Base-by-base conservation (phyloP, 2,329 filamentous ascomycete genomes). In the Chrysosporium queenslandicum region DNA sequence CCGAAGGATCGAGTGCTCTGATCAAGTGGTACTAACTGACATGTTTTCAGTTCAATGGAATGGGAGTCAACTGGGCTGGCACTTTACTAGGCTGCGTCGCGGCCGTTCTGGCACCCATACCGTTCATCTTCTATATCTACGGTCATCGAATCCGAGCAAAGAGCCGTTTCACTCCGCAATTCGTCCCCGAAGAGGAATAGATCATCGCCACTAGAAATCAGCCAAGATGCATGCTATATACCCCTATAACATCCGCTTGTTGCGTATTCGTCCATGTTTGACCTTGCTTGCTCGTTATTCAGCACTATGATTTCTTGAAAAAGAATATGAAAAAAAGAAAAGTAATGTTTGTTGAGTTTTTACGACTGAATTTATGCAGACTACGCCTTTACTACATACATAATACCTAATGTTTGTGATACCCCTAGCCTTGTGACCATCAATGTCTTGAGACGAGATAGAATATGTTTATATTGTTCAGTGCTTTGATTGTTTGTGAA, bases 141-240 rank as follows among this genome's bases (percentile, higher is more conserved):
- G 65, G 64, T 21, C 53, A 52, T 41, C 58, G 53, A 56, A 58
- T 69, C 11, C 63, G 66, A 12, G 60, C 58, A 14, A 66, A 58
- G 56, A 69, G 66, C 55, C 67, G 63, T 41, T 70, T 68, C 50
- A 64, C 63, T 11, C 64, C 61, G 8, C 48, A 56, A 18, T 52
- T 53, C 36, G 40, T 34, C 2, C 14, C 45, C 4, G 55, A 55
- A 12, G 30, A 54, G 21, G 52, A 46, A 25, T 29, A 7, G 45
- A 54, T 21, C 5, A 47, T 9, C 27, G 9, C 4, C 27, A 29
- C 4, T 29, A 29, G 27, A 29, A n/a, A n/a, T n/a, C n/a, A n/a
- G n/a, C n/a, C n/a, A n/a, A n/a, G n/a, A n/a, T n/a, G n/a, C n/a
- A n/a, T n/a, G n/a, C n/a, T n/a, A n/a, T n/a, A n/a, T n/a, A n/a